phyloP scores from a whole-genome alignment of 495 filamentous ascomycete genomes.

The Penicillium parvum region DNA sequence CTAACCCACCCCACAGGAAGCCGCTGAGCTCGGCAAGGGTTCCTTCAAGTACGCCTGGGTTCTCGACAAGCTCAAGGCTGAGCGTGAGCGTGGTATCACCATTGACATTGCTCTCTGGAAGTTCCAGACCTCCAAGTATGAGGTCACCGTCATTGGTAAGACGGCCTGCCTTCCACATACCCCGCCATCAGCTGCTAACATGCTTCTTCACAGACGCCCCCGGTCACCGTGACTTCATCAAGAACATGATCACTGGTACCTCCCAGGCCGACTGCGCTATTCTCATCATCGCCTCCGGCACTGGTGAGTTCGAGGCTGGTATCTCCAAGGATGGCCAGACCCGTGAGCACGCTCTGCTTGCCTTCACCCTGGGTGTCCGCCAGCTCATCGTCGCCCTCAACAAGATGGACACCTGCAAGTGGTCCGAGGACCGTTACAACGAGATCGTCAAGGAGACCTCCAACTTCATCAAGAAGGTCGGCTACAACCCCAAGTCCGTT shows the following conservation, averaged over 20 bases:
- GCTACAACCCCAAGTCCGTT: conserved; percentile 98
- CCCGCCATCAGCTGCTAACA: too few species aligned
- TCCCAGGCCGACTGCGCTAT: conserved; percentile 99
- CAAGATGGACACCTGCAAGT: conserved; percentile 99
- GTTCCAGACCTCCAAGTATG: conserved; percentile 99
- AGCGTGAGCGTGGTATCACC: conserved; percentile 99
- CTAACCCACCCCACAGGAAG: conserved; percentile 60
- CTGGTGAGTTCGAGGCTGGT: conserved; percentile 99
- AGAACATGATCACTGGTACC: conserved; percentile 99
- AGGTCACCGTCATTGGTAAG: conserved; percentile 97
- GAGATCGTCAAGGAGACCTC: conserved; percentile 99
- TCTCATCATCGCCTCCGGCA: conserved; percentile 99
- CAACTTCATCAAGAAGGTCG: conserved; percentile 99
- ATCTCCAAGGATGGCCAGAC: conserved; percentile 99
- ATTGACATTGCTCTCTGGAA: conserved; percentile 99
- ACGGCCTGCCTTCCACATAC: too few species aligned
- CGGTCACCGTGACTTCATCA: conserved; percentile 99
- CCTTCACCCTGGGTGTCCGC: conserved; percentile 99
- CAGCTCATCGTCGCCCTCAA: conserved; percentile 99
- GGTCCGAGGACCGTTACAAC: conserved; percentile 92
- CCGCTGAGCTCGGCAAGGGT: conserved; percentile 98
- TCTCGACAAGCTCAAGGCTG: conserved; percentile 99
- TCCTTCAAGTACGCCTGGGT: conserved; percentile 99
- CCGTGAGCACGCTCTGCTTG: conserved; percentile 99
- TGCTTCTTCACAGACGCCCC: conserved; percentile 67